Base-by-base conservation (phyloP, 805 yeast genomes). In the Grigorovia transvaalensis region DNA sequence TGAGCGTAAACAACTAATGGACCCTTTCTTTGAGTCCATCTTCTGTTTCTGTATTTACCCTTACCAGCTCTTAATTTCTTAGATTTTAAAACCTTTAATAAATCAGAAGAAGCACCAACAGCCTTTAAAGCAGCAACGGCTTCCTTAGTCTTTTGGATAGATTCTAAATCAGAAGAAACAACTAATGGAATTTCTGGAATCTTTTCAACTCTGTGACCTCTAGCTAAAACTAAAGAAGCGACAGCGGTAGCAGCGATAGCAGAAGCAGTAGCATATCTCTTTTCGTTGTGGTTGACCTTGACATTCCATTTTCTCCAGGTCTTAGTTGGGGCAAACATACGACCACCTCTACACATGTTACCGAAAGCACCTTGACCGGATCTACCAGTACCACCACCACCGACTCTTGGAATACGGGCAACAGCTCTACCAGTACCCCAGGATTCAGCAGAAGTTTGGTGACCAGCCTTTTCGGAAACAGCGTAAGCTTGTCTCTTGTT, bases 381-480 rank as follows among this genome's bases (percentile, higher is more conserved):
- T 81, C 99, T 90, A 95, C 89, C 96, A 76, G 99, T 93, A 87
- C 99, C 99, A 75, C 96, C 90, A 82, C 99, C 99, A 80, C 96
- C 96, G 74, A 93, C 98, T 85, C 99, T 90, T 82, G 99, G 99
- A 77, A 93, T 91, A 84, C 99, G 91, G 80, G 99, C 98, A 73
- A 93, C 96, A 79, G 99, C 99, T 83, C 99, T 90, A 84, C 99
- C 99, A 70, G 99, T 93, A 89, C 99, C 99, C 99, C 99, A 93
- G 62, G 99, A 93, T 81, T 89, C 97, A 75, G 99, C 99, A 61
- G 98, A 91, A 78, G 97, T 90, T 82, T 93, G 98, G 85, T 88
- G 96, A 81, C 99, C 99, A 72, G 99, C 99, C 80, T 89, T 87
- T 75, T 84, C 89, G 69, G 98, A 85, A 69, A 93, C 99, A 74